phyloP scores from a whole-genome alignment of 805 yeast species.

The Yarrowia keelungensis region DNA sequence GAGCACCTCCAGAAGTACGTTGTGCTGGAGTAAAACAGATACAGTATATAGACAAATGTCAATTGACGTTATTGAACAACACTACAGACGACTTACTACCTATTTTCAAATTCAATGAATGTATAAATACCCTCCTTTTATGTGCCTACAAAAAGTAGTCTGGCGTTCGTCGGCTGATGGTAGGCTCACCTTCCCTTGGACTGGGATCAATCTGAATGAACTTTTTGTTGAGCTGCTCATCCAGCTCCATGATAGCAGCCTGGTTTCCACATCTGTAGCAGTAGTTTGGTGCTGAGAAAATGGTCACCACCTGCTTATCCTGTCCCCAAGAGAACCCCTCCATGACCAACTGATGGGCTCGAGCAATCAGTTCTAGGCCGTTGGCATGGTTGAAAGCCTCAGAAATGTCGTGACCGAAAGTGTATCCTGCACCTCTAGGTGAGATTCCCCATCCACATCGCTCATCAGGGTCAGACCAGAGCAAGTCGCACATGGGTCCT shows the following conservation, averaged over 20 bases:
- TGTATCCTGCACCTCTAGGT: conserved; percentile 99
- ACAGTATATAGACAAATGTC: conserved; percentile 15
- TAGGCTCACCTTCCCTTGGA: conserved; percentile 96
- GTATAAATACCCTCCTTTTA: conserved; percentile 26
- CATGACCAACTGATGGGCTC: conserved; percentile 98
- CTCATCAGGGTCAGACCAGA: conserved; percentile 98
- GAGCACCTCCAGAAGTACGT: conserved; percentile 73
- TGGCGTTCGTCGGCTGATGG: conserved; percentile 92
- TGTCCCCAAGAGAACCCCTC: conserved; percentile 97
- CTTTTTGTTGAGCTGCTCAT: conserved; percentile 87
- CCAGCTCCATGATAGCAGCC: conserved; percentile 98
- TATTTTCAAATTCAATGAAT: conserved; percentile 1
- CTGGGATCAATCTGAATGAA: conserved; percentile 92
- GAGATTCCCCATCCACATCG: conserved; percentile 98
- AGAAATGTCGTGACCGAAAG: conserved; percentile 95
- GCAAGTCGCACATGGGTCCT: conserved; percentile 96
- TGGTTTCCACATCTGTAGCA: conserved; percentile 98
- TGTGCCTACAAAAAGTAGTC: conserved; percentile 80
- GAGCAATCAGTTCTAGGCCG: conserved; percentile 82
- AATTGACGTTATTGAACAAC: not conserved
- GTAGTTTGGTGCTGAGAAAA: conserved; percentile 94
- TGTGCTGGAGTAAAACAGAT: conserved; percentile 48
- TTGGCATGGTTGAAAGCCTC: conserved; percentile 96
- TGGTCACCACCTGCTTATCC: conserved; percentile 91
- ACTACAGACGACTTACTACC: not conserved